Percentiles rank a stretch among this genome's conserved stretches.
Conservation (phyloP, 108 stramenopile species). For the Skeletonema grethae region DNA sequence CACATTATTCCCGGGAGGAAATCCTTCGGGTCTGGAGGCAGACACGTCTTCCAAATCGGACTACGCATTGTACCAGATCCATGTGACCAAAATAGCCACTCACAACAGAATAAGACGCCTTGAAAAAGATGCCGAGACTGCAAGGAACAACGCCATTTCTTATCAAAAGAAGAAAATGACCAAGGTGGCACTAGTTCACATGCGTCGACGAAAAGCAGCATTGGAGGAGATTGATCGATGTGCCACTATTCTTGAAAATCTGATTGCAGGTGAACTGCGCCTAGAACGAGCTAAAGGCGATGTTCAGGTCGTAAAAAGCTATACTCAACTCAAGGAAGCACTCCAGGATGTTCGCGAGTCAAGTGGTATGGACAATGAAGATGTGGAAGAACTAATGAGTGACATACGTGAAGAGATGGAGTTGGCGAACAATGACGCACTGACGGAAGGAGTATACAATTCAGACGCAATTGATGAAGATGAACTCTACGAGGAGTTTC, state of each 20-base stretch:
- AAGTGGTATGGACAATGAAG: constrained; percentile 7
- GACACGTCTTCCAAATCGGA: constrained; percentile 8
- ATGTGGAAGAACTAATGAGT: constrained; percentile 34
- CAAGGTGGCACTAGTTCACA: constrained; percentile 21
- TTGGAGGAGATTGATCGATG: constrained; percentile 42
- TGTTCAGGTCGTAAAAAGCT: constrained; percentile 28
- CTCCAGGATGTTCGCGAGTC: constrained; percentile 22
- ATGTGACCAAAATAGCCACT: constrained; percentile 23
- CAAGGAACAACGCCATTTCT: constrained; percentile 21
- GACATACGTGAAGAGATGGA: constrained; percentile 42
- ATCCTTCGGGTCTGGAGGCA: constrained; percentile 15
- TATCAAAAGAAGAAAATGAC: constrained; percentile 18
- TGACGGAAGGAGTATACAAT: constrained; percentile 1
- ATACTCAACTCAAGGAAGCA: constrained; percentile 19
- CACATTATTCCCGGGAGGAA: constrained; percentile 29
- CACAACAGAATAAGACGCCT: constrained; percentile 24
- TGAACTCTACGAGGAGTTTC: constrained; percentile 42
- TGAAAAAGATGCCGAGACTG: constrained; percentile 28
- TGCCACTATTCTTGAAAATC: constrained; percentile 24
- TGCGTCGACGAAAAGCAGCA: constrained; percentile 36
- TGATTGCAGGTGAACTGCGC: constrained; percentile 36
- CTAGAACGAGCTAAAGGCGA: constrained; percentile 37
- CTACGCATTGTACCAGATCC: constrained; percentile 39
- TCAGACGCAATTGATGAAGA: constrained; percentile 20
- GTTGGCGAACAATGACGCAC: neutral